These are phyloP conservation scores for Medicago truncatula DNA, from an alignment of 306 rosid genomes.

Conservation along the genomic window MtrunA17r5.0-ANR NC_053043.1:49743001-49743500, in stretches of 20 bases:
- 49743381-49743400: not conserved
- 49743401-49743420: not conserved
- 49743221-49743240: slow-evolving; percentile 88
- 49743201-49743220: slow-evolving; percentile 93
- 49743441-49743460: not conserved
- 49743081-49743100: slow-evolving; percentile 48
- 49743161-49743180: slow-evolving; percentile 75
- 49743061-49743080: slow-evolving; percentile 37
- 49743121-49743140: slow-evolving; percentile 74
- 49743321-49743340: not conserved
- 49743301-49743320: slow-evolving; percentile 22
- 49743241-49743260: slow-evolving; percentile 29
- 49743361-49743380: not conserved
- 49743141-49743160: slow-evolving; percentile 45
- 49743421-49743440: no score
- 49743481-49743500: not conserved
- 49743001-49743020: slow-evolving; percentile 52
- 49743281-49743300: slow-evolving; percentile 3
- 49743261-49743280: not conserved
- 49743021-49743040: slow-evolving; percentile 60
- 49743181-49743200: slow-evolving; percentile 80
- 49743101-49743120: slow-evolving; percentile 62
- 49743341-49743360: not conserved
- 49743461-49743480: slow-evolving; percentile 32
- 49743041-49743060: slow-evolving; percentile 49